Evolutionary conservation across 805 yeast genomes (phyloP).

Genomic region (Yarrowia yakushimensis): DNA sequence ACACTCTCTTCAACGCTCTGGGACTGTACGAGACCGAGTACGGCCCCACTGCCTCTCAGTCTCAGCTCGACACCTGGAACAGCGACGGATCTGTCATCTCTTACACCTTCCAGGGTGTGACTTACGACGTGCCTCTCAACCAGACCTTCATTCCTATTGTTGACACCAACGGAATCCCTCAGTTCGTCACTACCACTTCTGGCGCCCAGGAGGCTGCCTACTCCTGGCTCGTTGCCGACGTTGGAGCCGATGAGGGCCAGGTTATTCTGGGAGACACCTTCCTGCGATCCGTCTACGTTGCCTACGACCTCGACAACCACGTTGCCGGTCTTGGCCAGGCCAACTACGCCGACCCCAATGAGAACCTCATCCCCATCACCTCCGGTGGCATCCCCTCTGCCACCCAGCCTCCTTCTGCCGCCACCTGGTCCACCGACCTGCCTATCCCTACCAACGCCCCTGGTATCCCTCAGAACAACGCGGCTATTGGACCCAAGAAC

Average conservation of each 20-base stretch:
- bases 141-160: not conserved
- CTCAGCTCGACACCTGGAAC: not conserved
- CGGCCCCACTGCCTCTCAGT: not conserved
- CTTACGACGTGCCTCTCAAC: not conserved
- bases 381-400: conserved; percentile 30
- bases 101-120: conserved; percentile 13
- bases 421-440: not conserved
- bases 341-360: not conserved
- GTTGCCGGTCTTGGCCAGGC: conserved; percentile 54
- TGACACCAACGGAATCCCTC: conserved; percentile 12
- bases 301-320: conserved; percentile 55
- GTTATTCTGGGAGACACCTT: conserved; percentile 50
- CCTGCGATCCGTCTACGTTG: conserved; percentile 58
- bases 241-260: not conserved
- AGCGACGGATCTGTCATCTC: not conserved
- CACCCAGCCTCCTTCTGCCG: not conserved
- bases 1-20: not conserved
- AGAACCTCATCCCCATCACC: conserved; percentile 29
- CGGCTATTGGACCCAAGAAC: not conserved
- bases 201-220: not conserved
- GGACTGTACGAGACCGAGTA: conserved; percentile 14
- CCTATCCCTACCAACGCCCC: not conserved
- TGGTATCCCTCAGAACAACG: too few relatives aligned
- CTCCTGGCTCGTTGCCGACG: not conserved
- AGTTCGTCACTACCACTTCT: conserved; percentile 11